Evolutionary conservation across 2,329 filamentous ascomycete genomes (phyloP).

Genomic region (Alternaria postmessia): DNA sequence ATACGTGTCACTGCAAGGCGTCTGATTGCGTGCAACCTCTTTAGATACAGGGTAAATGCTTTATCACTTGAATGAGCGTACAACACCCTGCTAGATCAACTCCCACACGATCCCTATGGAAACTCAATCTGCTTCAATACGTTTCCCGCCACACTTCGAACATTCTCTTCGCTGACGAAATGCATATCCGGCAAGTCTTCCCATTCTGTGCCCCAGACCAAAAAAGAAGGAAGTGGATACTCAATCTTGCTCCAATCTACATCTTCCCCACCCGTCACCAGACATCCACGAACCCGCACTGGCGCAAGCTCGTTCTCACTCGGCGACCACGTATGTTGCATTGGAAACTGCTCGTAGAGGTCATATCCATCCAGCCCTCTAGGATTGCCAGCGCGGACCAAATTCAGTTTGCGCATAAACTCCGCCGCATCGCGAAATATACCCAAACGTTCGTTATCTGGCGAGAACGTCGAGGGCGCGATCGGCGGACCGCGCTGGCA

Average conservation of each 20-base stretch:
- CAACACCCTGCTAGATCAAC: not conserved
- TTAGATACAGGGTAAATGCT: not conserved
- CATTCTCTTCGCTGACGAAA: constrained; percentile 2
- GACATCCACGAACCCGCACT: constrained; percentile 1
- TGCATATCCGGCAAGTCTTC: constrained; percentile 12
- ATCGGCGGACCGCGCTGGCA: not conserved
- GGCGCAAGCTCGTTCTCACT: not conserved
- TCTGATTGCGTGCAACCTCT: not conserved
- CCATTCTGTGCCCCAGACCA: constrained; percentile 12
- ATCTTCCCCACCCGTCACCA: not conserved
- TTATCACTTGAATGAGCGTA: too few species aligned
- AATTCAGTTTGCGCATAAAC: not conserved
- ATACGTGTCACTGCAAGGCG: not conserved
- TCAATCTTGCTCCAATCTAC: constrained; percentile 1
- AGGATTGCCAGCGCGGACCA: not conserved
- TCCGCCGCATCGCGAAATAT: not conserved
- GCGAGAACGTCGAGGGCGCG: not conserved
- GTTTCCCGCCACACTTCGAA: not conserved
- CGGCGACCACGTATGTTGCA: not conserved
- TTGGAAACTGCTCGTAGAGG: not conserved
- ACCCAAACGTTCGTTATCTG: not conserved
- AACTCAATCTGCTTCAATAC: not conserved
- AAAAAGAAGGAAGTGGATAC: constrained; percentile 7
- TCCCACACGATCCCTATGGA: not conserved
- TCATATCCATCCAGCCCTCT: not conserved